Evolutionary conservation across 257 asterid genomes (phyloP).

Genomic region (Anisodus tanguticus): DNA sequence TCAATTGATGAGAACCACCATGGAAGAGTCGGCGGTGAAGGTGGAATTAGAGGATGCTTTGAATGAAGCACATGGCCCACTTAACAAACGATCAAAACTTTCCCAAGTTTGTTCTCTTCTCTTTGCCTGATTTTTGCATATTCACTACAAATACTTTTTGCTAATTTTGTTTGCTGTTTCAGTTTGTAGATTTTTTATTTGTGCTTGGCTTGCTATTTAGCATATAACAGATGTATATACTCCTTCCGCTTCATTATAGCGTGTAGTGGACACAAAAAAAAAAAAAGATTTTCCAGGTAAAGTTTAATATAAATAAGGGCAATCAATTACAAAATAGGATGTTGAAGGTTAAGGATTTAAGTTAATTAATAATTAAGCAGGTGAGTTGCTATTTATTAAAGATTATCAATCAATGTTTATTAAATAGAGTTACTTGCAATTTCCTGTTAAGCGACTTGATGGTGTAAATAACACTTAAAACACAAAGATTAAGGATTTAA

Average conservation of each 20-base stretch:
- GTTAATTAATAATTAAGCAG: background rate
- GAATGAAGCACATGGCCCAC: conserved; percentile 53
- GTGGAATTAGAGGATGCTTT: conserved; percentile 49
- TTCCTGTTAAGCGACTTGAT: background rate
- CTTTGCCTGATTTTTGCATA: background rate
- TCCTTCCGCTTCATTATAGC: background rate
- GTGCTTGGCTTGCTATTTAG: background rate
- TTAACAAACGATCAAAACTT: conserved; percentile 53
- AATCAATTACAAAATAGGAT: background rate
- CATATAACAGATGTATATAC: background rate
- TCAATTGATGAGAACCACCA: conserved; percentile 44
- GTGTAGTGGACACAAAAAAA: background rate
- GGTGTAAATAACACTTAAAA: background rate
- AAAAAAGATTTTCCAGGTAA: background rate
- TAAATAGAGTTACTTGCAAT: background rate
- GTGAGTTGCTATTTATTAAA: background rate
- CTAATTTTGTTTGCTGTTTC: background rate
- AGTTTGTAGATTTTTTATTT: background rate
- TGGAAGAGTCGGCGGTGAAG: conserved; percentile 43
- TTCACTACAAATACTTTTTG: too few species aligned
- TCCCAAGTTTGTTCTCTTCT: conserved; percentile 31
- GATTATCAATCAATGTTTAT: background rate
- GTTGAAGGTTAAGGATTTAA: background rate
- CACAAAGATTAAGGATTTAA: background rate
- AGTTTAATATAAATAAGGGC: background rate